These are phyloP conservation scores for Amanita rimosa DNA, from an alignment of 768 basidiomycete species.

Conservation along the genomic window DNA sequence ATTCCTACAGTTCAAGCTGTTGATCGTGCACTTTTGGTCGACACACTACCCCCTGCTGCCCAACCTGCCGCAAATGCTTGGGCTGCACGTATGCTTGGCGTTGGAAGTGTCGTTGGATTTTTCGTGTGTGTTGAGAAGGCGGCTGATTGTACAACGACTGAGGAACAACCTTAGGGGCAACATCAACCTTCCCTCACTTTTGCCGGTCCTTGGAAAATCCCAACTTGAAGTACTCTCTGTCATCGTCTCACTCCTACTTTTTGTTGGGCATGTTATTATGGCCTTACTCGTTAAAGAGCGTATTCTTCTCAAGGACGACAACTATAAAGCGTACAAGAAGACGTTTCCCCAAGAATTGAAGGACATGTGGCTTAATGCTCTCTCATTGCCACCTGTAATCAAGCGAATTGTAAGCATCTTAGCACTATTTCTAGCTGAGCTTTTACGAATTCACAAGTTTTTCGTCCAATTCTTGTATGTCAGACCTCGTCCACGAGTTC, in stretches of 20 bases:
- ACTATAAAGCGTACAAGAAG: conserved; percentile 18
- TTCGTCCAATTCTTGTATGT: conserved; percentile 69
- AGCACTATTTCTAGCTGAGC: background rate
- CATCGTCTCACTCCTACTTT: conserved; percentile 56
- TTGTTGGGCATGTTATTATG: conserved; percentile 55
- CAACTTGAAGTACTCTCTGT: conserved; percentile 78
- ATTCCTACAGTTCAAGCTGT: conserved; percentile 62
- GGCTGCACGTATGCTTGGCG: conserved; percentile 87
- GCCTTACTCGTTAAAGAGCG: conserved; percentile 57
- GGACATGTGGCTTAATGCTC: conserved; percentile 63
- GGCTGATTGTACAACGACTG: background rate
- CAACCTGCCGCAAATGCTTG: conserved; percentile 90
- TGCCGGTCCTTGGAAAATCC: conserved; percentile 69
- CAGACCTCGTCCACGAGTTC: background rate
- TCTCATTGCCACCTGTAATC: conserved; percentile 62
- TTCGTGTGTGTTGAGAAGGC: conserved; percentile 52
- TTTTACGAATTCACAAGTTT: conserved; percentile 31
- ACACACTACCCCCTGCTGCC: conserved; percentile 59
- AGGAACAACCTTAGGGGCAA: conserved; percentile 47
- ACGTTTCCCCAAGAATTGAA: conserved; percentile 33
- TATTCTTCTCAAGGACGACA: conserved; percentile 36
- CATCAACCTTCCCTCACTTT: conserved; percentile 53
- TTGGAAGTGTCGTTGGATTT: conserved; percentile 81
- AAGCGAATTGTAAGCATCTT: conserved; percentile 58
- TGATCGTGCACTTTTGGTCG: conserved; percentile 85